Evolutionary conservation across 768 basidiomycete genomes (phyloP).

Genomic region (Mycena amicta): DNA sequence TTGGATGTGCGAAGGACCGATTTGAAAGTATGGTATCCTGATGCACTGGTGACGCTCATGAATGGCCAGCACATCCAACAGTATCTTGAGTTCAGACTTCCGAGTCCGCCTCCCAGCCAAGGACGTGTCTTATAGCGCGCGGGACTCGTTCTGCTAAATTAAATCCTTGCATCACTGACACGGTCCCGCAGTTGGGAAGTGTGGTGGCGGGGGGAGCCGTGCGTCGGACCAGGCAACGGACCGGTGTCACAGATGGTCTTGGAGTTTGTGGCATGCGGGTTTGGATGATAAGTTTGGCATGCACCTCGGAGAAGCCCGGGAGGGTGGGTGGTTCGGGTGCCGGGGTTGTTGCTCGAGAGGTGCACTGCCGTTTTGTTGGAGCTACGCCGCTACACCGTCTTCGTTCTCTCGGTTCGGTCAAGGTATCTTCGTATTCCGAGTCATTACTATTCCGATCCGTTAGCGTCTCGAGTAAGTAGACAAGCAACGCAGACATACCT

Average conservation of each 20-base stretch:
- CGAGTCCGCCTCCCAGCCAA: conserved; percentile 16
- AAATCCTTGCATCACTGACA: no score
- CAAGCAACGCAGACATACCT: not conserved
- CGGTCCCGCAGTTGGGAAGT: no score
- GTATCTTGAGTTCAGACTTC: conserved; percentile 14
- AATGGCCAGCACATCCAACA: conserved; percentile 5
- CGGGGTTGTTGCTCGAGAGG: not conserved
- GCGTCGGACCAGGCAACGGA: no score
- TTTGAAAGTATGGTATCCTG: no score
- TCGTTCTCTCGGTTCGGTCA: not conserved
- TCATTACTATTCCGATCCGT: not conserved
- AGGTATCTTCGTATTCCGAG: not conserved
- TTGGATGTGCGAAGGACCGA: no score
- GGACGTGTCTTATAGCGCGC: not conserved
- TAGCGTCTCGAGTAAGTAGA: not conserved
- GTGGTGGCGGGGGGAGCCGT: no score
- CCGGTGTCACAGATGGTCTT: not conserved
- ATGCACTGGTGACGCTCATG: no score
- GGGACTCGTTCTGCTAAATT: not conserved
- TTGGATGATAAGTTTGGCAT: conserved; percentile 4
- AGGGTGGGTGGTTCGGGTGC: not conserved
- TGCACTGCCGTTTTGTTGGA: not conserved
- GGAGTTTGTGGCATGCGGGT: conserved; percentile 14
- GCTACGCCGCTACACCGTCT: not conserved
- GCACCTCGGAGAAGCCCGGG: not conserved